Evolutionary conservation across 2,329 filamentous ascomycete species (phyloP), one percentile per base, ranked within the genome.

Genomic region (Elsinoe ampelina): DNA sequence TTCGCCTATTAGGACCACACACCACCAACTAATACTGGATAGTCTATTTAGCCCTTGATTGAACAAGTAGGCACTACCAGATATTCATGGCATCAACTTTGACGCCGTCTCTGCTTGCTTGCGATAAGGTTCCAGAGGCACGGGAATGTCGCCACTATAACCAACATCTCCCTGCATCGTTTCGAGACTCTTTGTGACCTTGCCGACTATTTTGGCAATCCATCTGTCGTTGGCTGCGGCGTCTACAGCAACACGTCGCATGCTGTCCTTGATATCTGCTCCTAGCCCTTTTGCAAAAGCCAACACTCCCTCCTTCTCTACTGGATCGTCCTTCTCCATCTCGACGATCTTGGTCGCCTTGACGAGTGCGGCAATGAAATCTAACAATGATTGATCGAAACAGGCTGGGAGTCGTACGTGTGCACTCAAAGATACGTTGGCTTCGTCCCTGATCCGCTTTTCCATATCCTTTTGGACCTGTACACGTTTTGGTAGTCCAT

Each of bases 261-360:
- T 62, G 38, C 58, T 60, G 67, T 70, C 45, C 59, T 63, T 58
- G 57, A 68, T 58, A 57, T 63, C 63, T 3, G 61, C 60, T 35
- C 60, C 58, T 38, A 63, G 57, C 30, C 60, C 62, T 51, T 66
- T 65, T 5, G 65, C 65, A 5, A 68, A 62, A 10, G 64, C 65
- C 43, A 62, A 64, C 56, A 69, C 64, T 6, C 60, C 60, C 2
- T 61, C 58, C 61, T 63, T 62, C 54, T 69, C 63, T 57, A 68
- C 60, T 52, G 67, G 17, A 17, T 58, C 61, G 12, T 72, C 72
- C 58, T 74, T 77, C 61, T 80, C 77, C 22, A 75, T 67, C 61
- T 80, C 78, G 45, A 80, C 77, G 36, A 80, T 71, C 60, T 80
- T 80, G n/a, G 74, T 79, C 0, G 78, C 77, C 62, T 80, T 81